Base-by-base conservation (phyloP, 2,329 filamentous ascomycete species). In the Capronia americana region DNA sequence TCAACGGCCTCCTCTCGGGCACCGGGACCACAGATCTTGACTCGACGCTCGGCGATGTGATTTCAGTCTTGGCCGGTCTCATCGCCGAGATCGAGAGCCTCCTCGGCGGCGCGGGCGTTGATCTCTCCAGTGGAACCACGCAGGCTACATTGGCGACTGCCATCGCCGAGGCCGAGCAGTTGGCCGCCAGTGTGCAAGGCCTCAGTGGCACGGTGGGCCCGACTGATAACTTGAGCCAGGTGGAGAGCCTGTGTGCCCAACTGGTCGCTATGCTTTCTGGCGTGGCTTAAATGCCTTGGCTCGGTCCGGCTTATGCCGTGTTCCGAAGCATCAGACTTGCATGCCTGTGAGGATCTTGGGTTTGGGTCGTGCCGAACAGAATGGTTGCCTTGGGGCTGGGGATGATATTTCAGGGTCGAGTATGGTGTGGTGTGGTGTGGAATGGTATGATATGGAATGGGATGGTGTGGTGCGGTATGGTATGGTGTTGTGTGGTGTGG, bases 11-110 rank as follows among this genome's bases (percentile, higher is more conserved):
- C 32, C 30, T 67, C 32, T 26, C 26, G 26, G 55, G 51, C 11
- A 51, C 46, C 17, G 54, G 65, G n/a, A 24, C 20, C 20, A 30
- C 53, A 3, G 66, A 71, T 57, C 50, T 67, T 17, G 41, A 55
- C 17, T 46, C 26, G 28, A 30, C 51, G 8, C 59, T 69, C 20
- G 34, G n/a, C 38, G 4, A 26, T 2, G 57, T 62, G 48, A 34
- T 53, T 24, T 60, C 63, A 2, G 61, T 51, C n/a, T 57, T 69
- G 38, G 12, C 46, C 23, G 38, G 56, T 46, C 17, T 46, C n/a
- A 48, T 66, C 34, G 34, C 14, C 48, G 46, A 65, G 23, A 38
- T 66, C 38, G 51, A 65, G 28, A 14, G n/a, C 38, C 23, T 55
- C 55, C 30, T 56, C 38, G 17, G 30, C n/a, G 23, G 11, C 30